Base-by-base conservation (phyloP, 1,284 basidiomycete genomes). In the Caloboletus firmus region DNA sequence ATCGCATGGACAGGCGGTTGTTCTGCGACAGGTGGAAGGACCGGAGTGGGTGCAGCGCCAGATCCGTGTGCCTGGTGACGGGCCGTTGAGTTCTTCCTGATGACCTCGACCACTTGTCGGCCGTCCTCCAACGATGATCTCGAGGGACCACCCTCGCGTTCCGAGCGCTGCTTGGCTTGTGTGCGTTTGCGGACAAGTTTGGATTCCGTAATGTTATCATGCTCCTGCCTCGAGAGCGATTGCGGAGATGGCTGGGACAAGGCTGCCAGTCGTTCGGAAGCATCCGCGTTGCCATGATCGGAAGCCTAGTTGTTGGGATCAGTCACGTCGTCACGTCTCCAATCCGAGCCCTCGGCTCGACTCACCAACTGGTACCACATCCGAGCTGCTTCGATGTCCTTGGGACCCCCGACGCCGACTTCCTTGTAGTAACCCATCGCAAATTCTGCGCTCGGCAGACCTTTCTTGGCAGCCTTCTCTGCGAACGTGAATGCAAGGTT, bases 391-490 rank as follows among this genome's bases (percentile, higher is more conserved):
- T 79, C 77, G 26, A 94, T 56, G 65, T 93, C 83, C 64, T 83
- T 84, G n/a, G 74, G 63, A 0, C 83, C 81, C 0, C 87, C 89
- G 2, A 91, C 83, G 3, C 89, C 88, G 0, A 91, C 91, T 67
- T 95, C 93, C 37, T 79, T 79, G 67, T 95, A 97, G 69, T 98
- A 98, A 0, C 93, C 95, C 81, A 98, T 86, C 0, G 95, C 95
- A 69, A 98, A 98, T 70, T 95, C 91, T 0, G 93, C 95, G 52
- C 83, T 88, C 0, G 92, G 81, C 31, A 96, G 74, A 0, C 86
- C 87, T 59, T 88, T 89, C 51, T 79, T 75, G 0, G 94, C 93
- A 0, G 95, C 93, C 72, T 96, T 96, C 60, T 94, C 89, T 0
- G 95, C 95, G 75, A 97, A 98, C 0, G 88, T 91, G 62, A 85